Evolutionary conservation across 2,329 filamentous ascomycete genomes (phyloP).

Genomic region (Lachnellula arida): DNA sequence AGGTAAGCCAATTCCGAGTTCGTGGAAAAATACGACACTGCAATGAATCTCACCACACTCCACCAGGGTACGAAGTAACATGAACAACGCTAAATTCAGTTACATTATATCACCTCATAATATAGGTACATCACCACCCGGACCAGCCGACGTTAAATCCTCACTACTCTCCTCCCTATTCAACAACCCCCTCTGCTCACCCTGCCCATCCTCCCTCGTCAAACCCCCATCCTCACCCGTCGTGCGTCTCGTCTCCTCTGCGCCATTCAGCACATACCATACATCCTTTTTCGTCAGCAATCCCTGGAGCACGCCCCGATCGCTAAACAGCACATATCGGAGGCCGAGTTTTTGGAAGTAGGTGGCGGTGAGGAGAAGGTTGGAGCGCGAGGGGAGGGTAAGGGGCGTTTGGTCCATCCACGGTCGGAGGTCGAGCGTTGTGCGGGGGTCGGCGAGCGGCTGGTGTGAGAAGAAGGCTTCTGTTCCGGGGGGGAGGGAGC

Average conservation of each 20-base stretch:
- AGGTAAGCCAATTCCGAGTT: no score
- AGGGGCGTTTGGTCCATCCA: slow-evolving; percentile 99
- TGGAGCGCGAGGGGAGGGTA: slow-evolving; percentile 72
- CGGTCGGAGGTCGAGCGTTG: slow-evolving; percentile 80
- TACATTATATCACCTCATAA: not conserved
- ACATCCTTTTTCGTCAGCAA: slow-evolving; percentile 96
- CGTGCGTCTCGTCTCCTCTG: slow-evolving; percentile 53
- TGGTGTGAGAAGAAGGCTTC: slow-evolving; percentile 83
- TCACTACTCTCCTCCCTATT: slow-evolving; percentile 32
- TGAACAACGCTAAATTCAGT: not conserved
- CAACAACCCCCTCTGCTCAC: slow-evolving; percentile 42
- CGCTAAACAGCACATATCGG: slow-evolving; percentile 82
- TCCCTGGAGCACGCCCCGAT: slow-evolving; percentile 76
- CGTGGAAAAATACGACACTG: not conserved
- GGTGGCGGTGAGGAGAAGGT: slow-evolving; percentile 76
- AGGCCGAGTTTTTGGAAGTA: slow-evolving; percentile 96
- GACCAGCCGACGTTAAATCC: slow-evolving; percentile 17
- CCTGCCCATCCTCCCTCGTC: slow-evolving; percentile 36
- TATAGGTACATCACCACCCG: slow-evolving; percentile 10
- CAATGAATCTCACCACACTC: not conserved
- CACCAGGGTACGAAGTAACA: not conserved
- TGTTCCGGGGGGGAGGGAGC: slow-evolving; percentile 62
- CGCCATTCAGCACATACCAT: slow-evolving; percentile 85
- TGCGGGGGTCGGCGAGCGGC: slow-evolving; percentile 69
- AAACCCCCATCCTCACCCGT: slow-evolving; percentile 35